Conservation (phyloP, 2,329 filamentous ascomycete species). For the Trichophaea hybrida region DNA sequence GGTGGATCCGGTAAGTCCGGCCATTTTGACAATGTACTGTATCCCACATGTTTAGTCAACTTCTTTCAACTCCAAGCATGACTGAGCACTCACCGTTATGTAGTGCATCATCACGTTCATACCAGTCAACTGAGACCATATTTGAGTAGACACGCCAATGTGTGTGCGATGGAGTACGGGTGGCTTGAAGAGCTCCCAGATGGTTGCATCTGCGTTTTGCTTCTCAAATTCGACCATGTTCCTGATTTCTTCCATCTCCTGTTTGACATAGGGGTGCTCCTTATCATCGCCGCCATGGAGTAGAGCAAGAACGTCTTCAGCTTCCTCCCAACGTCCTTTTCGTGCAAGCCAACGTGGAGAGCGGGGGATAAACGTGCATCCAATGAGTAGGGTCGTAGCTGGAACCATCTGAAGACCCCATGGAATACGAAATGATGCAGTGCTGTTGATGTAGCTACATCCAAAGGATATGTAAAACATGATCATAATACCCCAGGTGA, state of each 20-base stretch:
- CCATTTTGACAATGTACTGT: slow-evolving; percentile 46
- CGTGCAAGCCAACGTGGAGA: slow-evolving; percentile 41
- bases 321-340: slow-evolving; percentile 37
- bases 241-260: slow-evolving; percentile 37
- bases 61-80: not conserved
- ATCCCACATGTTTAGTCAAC: not conserved
- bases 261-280: slow-evolving; percentile 43
- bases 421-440: slow-evolving; percentile 39
- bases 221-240: slow-evolving; percentile 33
- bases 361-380: slow-evolving; percentile 35
- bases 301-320: slow-evolving; percentile 38
- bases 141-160: slow-evolving; percentile 40
- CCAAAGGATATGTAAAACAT: slow-evolving; percentile 38
- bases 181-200: slow-evolving; percentile 36
- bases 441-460: slow-evolving; percentile 33
- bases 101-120: slow-evolving; percentile 48
- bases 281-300: slow-evolving; percentile 40
- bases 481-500: slow-evolving; percentile 34
- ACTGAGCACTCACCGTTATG: slow-evolving; percentile 32
- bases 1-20: slow-evolving; percentile 36
- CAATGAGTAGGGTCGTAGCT: slow-evolving; percentile 34
- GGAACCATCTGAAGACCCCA: slow-evolving; percentile 39
- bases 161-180: slow-evolving; percentile 40
- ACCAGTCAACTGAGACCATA: slow-evolving; percentile 44
- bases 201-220: slow-evolving; percentile 31